phyloP scores from a whole-genome alignment of 164 flowering plant genomes.

The Amborella trichopoda region DNA sequence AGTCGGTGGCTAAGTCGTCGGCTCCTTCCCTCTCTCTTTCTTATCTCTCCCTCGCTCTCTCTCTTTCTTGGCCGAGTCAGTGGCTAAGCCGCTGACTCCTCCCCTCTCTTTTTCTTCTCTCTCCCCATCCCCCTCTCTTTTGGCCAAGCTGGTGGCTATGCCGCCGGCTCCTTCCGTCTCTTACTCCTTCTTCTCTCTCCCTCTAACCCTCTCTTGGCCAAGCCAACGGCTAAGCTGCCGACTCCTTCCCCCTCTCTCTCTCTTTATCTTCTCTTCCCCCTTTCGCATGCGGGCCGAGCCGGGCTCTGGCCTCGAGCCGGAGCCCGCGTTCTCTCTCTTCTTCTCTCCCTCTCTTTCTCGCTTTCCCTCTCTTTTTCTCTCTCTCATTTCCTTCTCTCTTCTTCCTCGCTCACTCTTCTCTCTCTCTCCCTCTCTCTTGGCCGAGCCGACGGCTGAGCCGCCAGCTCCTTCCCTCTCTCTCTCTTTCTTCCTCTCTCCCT shows the following conservation, averaged over 20 bases:
- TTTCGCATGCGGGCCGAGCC: neutral
- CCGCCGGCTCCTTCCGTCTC: neutral
- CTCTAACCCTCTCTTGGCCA: neutral
- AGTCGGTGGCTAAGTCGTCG: too few relatives aligned
- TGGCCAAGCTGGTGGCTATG: neutral
- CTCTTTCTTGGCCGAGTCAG: too few relatives aligned
- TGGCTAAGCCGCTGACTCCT: too few relatives aligned
- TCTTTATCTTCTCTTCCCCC: neutral
- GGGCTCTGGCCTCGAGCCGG: neutral
- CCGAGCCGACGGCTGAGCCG: too few relatives aligned
- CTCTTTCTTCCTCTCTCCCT: neutral
- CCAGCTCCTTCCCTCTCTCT: too few relatives aligned
- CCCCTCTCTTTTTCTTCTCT: neutral
- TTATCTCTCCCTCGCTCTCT: too few relatives aligned
- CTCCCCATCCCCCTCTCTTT: neutral
- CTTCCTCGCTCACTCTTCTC: neutral
- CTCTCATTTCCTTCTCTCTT: too few relatives aligned
- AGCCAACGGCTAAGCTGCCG: neutral
- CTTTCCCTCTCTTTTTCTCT: too few relatives aligned
- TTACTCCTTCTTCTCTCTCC: neutral
- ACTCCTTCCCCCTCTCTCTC: neutral
- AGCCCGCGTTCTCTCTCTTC: neutral
- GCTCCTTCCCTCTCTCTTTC: too few relatives aligned
- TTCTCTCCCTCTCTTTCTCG: too few relatives aligned
- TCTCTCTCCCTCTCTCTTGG: too few relatives aligned